phyloP scores from a whole-genome alignment of 176 grass and related monocot species.

The maize (Zea mays) region Zm-B73-REFERENCE-NAM-5.0 NC_050099.1:247599001-247599500 shows the following conservation, averaged over 20 bases:
- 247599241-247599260: constrained; percentile 80
- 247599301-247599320: constrained; percentile 77
- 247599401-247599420: not conserved
- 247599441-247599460: not conserved
- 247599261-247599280: constrained; percentile 90
- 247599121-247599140: constrained; percentile 5
- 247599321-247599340: not conserved
- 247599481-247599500: not conserved
- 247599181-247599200: constrained; percentile 65
- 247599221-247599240: constrained; percentile 91
- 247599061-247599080: constrained; percentile 85
- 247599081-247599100: not conserved
- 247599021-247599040: constrained; percentile 81
- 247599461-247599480: not conserved
- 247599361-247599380: not conserved
- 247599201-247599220: constrained; percentile 69
- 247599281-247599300: constrained; percentile 86
- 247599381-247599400: not conserved
- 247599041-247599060: constrained; percentile 95
- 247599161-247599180: constrained; percentile 79
- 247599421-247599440: not conserved
- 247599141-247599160: constrained; percentile 64
- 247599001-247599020: constrained; percentile 31
- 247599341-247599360: constrained; percentile 1
- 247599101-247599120: not conserved